Base-by-base conservation (phyloP, 176 grass and related monocot genomes). In the Rhipidocladum racemiflorum region DNA sequence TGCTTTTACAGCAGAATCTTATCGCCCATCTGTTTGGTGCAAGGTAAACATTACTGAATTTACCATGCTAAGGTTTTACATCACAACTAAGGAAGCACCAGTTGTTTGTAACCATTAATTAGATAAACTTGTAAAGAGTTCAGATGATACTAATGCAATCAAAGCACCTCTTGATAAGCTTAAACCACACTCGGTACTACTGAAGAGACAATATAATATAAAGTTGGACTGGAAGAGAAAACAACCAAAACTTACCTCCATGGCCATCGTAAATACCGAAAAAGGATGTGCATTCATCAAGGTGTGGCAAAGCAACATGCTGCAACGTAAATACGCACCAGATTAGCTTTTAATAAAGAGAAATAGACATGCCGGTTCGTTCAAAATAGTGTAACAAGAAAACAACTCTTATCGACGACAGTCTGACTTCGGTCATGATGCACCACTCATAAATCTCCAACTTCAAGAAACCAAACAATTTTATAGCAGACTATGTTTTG, bases 251-350 rank as follows among this genome's bases (percentile, higher is more conserved):
- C 4, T 79, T 91, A 94, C 92, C 92, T 85, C 92, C 92, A 68
- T 94, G 92, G 8, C 92, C 92, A 85, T 94, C 92, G 10, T 89
- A 94, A 54, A 94, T 89, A 1, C 87, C 92, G 87, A 94, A 94
- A 76, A 94, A 94, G 14, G 92, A 94, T 72, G 92, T 94, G 81
- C 46, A 71, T 8, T 85, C 84, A 72, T 94, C 92, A 12, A 94
- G 84, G 62, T 85, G 29, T 68, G 77, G 84, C 32, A 87, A 56
- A 18, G 92, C 92, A 12, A 81, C 74, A 82, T 94, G 92, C 92
- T 94, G 81, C 56, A 82, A 45, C 24, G 40, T 35, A 79, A 79
- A 51, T 44, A 77, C 23, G 46, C 36, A 38, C 23, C 24, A n/a
- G 16, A 49, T 85, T 60, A 93, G 78, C 28, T 35, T 77, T 66